Evolutionary conservation across 2,329 filamentous ascomycete genomes (phyloP).

Genomic region (Leptodontidium sp.): DNA sequence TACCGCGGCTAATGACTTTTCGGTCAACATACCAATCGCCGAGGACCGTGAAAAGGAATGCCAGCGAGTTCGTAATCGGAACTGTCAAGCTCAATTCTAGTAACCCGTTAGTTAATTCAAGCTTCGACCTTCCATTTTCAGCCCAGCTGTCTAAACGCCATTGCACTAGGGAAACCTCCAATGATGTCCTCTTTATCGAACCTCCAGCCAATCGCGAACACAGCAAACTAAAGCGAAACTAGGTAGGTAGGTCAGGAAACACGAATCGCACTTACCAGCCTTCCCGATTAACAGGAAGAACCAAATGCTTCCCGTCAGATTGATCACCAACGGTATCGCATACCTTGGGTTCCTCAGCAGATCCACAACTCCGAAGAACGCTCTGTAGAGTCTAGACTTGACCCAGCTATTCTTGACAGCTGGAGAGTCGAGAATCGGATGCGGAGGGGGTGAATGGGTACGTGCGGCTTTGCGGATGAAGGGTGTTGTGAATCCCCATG

Average conservation of each 20-base stretch:
- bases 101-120: slow-evolving; percentile 16
- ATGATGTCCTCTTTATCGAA: slow-evolving; percentile 3
- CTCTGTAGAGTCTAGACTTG: slow-evolving; percentile 66
- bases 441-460: slow-evolving; percentile 71
- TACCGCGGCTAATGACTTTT: slow-evolving; percentile 86
- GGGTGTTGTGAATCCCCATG: slow-evolving; percentile 91
- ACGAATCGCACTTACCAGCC: slow-evolving; percentile 68
- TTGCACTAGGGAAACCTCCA: not conserved
- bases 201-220: not conserved
- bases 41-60: slow-evolving; percentile 94
- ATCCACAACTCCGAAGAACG: slow-evolving; percentile 79
- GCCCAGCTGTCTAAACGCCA: slow-evolving; percentile 4
- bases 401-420: slow-evolving; percentile 66
- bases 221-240: not conserved
- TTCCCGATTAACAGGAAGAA: slow-evolving; percentile 95
- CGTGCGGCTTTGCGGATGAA: slow-evolving; percentile 90
- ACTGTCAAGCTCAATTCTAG: slow-evolving; percentile 91
- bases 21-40: slow-evolving; percentile 95
- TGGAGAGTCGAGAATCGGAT: slow-evolving; percentile 61
- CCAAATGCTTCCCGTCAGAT: slow-evolving; percentile 93
- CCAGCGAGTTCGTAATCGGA: slow-evolving; percentile 91
- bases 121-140: not conserved
- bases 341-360: slow-evolving; percentile 84
- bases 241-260: not conserved
- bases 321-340: slow-evolving; percentile 83